These are phyloP conservation scores for Polyporus tsugae DNA, from an alignment of 1,284 basidiomycete species.

Conservation along the genomic window DNA sequence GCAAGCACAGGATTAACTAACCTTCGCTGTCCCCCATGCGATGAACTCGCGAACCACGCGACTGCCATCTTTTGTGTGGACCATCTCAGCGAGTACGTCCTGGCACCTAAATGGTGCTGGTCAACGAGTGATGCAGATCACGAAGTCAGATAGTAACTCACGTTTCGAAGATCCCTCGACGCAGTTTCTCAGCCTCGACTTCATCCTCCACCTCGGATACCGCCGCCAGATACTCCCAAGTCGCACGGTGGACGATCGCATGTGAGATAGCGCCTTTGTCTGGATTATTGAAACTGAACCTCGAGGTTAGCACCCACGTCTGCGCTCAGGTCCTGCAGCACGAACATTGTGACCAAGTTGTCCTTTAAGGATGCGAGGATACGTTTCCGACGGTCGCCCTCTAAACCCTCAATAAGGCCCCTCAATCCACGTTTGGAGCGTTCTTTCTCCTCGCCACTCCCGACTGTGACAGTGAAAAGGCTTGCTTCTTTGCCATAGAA, in stretches of 20 bases:
- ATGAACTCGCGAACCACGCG: constrained; percentile 87
- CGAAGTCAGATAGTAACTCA: constrained; percentile 1
- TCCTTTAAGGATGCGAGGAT: constrained; percentile 76
- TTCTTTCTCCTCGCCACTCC: constrained; percentile 68
- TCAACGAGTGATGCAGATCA: not conserved
- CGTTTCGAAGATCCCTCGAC: constrained; percentile 75
- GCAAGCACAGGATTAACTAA: constrained; percentile 35
- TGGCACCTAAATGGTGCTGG: constrained; percentile 61
- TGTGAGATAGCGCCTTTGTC: constrained; percentile 89
- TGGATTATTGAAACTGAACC: constrained; percentile 81
- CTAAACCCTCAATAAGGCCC: constrained; percentile 71
- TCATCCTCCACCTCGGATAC: constrained; percentile 61
- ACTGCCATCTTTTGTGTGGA: constrained; percentile 91
- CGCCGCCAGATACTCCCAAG: constrained; percentile 80
- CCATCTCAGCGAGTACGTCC: constrained; percentile 88
- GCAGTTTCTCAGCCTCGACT: constrained; percentile 66
- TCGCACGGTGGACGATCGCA: constrained; percentile 83
- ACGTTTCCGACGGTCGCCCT: constrained; percentile 69
- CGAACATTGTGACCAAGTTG: constrained; percentile 80
- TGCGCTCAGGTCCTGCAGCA: constrained; percentile 19
- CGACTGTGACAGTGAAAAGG: constrained; percentile 69
- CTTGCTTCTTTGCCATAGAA: constrained; percentile 90
- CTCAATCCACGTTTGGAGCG: constrained; percentile 68
- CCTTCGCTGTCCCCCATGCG: constrained; percentile 83
- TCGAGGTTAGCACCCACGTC: not conserved